phyloP scores from a whole-genome alignment of 225 moss, liverwort and hornwort genomes.

The Neckera pumila region DNA sequence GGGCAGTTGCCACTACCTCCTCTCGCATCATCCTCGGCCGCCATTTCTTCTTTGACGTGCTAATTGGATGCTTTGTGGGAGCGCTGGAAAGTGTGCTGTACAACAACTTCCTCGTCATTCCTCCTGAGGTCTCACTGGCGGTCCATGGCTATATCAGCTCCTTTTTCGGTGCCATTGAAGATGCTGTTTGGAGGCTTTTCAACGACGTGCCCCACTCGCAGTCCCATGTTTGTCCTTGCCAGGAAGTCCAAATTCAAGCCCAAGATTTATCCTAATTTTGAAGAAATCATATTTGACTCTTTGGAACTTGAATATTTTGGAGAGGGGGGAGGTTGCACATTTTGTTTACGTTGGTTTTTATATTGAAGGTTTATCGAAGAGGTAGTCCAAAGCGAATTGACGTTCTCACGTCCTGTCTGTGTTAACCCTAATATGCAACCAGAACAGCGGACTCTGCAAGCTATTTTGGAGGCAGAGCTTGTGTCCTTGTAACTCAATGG shows the following conservation, averaged over 20 bases:
- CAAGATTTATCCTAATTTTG: no score
- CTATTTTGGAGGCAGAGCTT: neutral
- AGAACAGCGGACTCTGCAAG: neutral
- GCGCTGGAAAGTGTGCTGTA: slow-evolving; percentile 49
- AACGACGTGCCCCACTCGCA: no score
- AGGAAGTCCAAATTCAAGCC: no score
- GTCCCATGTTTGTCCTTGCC: no score
- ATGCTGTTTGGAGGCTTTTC: slow-evolving; percentile 1
- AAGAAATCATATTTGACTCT: no score
- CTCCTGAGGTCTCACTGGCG: slow-evolving; percentile 24
- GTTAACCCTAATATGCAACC: neutral
- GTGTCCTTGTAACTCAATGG: neutral
- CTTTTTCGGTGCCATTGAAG: neutral
- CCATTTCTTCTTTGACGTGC: slow-evolving; percentile 68
- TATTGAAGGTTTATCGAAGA: neutral
- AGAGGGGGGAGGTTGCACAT: no score
- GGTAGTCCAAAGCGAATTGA: neutral
- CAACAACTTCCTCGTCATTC: slow-evolving; percentile 37
- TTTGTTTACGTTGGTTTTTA: neutral
- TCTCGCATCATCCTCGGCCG: slow-evolving; percentile 60
- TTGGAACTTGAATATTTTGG: no score
- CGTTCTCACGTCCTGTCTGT: neutral
- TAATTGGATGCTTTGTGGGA: slow-evolving; percentile 55
- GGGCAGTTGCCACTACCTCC: slow-evolving; percentile 57
- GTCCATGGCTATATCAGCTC: slow-evolving; percentile 26